These are phyloP conservation scores for Auricularia sp. DNA, from an alignment of 768 basidiomycete genomes.

Conservation along the genomic window DNA sequence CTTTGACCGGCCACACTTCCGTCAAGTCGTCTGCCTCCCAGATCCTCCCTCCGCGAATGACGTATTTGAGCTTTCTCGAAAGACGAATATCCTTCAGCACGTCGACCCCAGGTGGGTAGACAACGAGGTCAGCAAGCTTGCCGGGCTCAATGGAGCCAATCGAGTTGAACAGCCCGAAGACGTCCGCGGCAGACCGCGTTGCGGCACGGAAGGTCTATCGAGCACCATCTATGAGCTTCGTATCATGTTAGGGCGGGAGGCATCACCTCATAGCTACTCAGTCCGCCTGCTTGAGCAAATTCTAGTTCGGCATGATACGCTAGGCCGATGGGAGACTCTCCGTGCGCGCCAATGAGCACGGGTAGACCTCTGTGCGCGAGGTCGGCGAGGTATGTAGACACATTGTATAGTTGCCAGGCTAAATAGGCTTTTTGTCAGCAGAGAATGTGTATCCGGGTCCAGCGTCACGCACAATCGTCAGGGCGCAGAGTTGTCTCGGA, in stretches of 20 bases:
- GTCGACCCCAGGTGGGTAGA: conserved; percentile 54
- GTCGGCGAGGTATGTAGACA: conserved; percentile 53
- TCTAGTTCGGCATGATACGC: conserved; percentile 71
- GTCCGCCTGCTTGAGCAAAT: conserved; percentile 51
- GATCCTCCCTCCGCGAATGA: conserved; percentile 55
- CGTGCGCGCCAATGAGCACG: conserved; percentile 64
- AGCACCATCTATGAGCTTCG: too few species aligned
- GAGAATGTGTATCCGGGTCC: too few species aligned
- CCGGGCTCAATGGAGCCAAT: conserved; percentile 53
- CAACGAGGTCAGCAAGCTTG: conserved; percentile 61
- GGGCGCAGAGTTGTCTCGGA: conserved; percentile 55
- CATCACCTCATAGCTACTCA: conserved; percentile 57
- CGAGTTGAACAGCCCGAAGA: conserved; percentile 50
- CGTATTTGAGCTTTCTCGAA: conserved; percentile 43
- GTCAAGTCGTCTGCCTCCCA: conserved; percentile 59
- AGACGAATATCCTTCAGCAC: conserved; percentile 41
- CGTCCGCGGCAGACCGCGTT: conserved; percentile 52
- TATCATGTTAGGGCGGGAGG: too few species aligned
- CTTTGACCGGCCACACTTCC: conserved; percentile 62
- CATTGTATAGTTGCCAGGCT: conserved; percentile 58
- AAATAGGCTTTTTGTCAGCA: too few species aligned
- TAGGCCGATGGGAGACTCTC: conserved; percentile 50
- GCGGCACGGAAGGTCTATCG: conserved; percentile 55
- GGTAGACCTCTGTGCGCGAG: conserved; percentile 56
- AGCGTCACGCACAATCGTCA: conserved; percentile 35